A percentile compares a stretch with the other conserved stretches of the same genome.
phyloP scores from a whole-genome alignment of 768 basidiomycete species.

The Macrolepiota albuminosa region DNA sequence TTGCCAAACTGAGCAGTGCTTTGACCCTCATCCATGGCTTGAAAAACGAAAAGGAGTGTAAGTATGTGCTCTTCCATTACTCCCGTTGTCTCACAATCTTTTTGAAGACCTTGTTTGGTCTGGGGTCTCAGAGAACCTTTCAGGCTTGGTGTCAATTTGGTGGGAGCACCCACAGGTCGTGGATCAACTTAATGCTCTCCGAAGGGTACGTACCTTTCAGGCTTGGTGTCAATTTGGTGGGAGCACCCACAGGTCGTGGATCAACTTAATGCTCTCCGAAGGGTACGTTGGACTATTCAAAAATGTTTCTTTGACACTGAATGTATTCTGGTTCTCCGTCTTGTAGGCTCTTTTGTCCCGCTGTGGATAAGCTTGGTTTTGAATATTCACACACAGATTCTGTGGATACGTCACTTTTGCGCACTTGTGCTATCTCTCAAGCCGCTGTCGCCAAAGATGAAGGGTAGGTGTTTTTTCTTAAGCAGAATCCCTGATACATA shows the following conservation, averaged over 20 bases:
- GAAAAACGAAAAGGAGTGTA: conserved; percentile 73
- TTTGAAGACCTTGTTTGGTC: conserved; percentile 75
- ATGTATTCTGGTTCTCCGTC: conserved; percentile 1
- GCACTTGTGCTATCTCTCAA: conserved; percentile 65
- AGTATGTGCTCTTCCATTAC: conserved; percentile 20
- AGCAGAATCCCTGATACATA: neutral
- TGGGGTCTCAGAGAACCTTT: conserved; percentile 55
- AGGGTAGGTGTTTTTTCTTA: conserved; percentile 16
- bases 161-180: conserved; percentile 69
- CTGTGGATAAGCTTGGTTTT: conserved; percentile 71
- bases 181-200: conserved; percentile 54
- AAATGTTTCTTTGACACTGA: neutral
- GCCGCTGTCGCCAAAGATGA: conserved; percentile 29
- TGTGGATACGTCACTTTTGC: conserved; percentile 62
- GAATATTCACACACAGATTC: conserved; percentile 65
- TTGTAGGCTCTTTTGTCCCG: conserved; percentile 61
- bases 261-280: conserved; percentile 54
- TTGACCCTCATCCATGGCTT: conserved; percentile 69
- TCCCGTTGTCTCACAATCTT: neutral
- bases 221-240: conserved; percentile 74
- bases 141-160: conserved; percentile 60
- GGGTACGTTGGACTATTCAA: conserved; percentile 33
- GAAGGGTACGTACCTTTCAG: conserved; percentile 51
- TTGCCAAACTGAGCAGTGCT: conserved; percentile 69
- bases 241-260: conserved; percentile 56